Base-by-base conservation (phyloP, 192 early-diverging fungal species). In the Coemansia furcata region DNA sequence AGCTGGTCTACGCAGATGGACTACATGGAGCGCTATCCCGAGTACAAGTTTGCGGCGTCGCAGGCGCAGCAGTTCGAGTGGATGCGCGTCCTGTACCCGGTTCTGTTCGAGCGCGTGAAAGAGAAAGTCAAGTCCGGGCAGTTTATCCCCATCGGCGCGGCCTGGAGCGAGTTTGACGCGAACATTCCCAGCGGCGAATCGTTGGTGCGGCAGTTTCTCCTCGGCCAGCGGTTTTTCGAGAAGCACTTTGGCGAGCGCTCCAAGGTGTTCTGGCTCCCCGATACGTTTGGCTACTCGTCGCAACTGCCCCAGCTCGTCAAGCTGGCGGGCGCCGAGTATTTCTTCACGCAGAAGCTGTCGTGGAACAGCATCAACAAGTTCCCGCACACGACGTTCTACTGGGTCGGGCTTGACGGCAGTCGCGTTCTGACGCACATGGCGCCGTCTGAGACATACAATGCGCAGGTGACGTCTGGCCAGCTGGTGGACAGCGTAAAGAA, bases 281-380 rank as follows among this genome's bases (percentile, higher is more conserved):
- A 93, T 76, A 92, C 93, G 1, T 96, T 98, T 81, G 95, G 95
- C 35, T 95, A 95, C 75, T 91, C 93, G 63, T 89, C 89, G 35
- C 93, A 92, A 73, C 67, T 99, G 38, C 98, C 98, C 9, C 98
- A 99, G 85, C 95, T 99, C 39, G 83, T 95, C 26, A 73, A 85
- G 33, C 80, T 84, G 46, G 74, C 94, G 0, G 94, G 86, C 46
- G 80, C 94, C 60, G 79, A 94, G 75, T 99, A 97, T 77, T 99
- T 99, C 66, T 99, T 97, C 76, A 99, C 98, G 3, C 98, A 98
- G 75, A 99, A 99, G 75, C 82, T 99, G 44, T 95, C 94, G 23
- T 99, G 98, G 98, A 98, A 98, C 84, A 97, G 95, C 74, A 94
- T 99, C 74, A 99, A 99, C 85, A 93, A 93, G 88, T 98, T 99